A percentile compares a stretch with the other conserved stretches of the same genome.
Conservation (phyloP, 352 stramenopile genomes). For the Globisporangium mamillatum region DNA sequence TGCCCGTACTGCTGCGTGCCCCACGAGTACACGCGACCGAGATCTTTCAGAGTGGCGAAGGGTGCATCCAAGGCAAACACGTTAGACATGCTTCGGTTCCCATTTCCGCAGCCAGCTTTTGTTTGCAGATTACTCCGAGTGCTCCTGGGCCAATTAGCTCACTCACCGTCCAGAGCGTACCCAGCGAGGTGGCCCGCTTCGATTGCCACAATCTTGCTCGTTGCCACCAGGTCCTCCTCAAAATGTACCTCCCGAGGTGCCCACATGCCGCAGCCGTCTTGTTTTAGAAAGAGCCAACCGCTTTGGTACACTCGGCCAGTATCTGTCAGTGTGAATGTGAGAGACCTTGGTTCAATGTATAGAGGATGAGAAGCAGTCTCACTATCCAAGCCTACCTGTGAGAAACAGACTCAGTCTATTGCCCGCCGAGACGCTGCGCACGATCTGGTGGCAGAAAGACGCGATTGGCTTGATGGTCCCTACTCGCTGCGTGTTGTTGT, state of each 20-base stretch:
- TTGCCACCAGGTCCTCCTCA: not conserved
- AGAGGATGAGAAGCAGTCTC: constrained; percentile 1
- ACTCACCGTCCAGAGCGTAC: constrained; percentile 56
- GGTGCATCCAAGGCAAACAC: not conserved
- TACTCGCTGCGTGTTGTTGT: constrained; percentile 27
- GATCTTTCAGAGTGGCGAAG: constrained; percentile 19
- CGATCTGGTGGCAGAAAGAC: constrained; percentile 32
- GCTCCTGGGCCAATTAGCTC: not conserved
- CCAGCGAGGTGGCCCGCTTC: constrained; percentile 49
- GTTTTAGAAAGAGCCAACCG: constrained; percentile 48
- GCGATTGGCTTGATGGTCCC: constrained; percentile 32
- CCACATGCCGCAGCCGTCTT: constrained; percentile 62
- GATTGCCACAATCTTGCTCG: constrained; percentile 32
- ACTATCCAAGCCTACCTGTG: constrained; percentile 24
- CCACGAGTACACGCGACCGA: constrained; percentile 55
- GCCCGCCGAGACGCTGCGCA: constrained; percentile 45
- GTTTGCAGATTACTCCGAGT: not conserved
- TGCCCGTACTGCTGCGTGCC: constrained; percentile 53
- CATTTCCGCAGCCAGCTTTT: not conserved
- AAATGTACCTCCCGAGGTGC: constrained; percentile 33
- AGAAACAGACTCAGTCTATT: constrained; percentile 65
- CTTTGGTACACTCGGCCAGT: constrained; percentile 41
- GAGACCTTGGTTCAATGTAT: no score
- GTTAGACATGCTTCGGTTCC: not conserved
- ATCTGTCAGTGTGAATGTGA: constrained; percentile 15